Conservation (phyloP, 2,329 filamentous ascomycete species). For the Ceratocystis cubensis region DNA sequence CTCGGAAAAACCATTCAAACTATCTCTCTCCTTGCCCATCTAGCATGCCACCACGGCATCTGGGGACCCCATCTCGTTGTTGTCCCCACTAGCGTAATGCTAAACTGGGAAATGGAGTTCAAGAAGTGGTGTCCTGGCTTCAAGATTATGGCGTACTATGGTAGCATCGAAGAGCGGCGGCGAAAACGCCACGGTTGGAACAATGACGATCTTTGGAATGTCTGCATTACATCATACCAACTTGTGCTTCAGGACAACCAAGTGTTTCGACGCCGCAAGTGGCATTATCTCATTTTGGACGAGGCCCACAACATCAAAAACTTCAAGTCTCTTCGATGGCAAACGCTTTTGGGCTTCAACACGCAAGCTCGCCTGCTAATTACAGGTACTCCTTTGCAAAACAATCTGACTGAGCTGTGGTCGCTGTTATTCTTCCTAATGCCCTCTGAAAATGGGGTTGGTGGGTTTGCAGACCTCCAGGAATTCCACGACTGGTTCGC, state of each 20-base stretch:
- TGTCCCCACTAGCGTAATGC: slow-evolving; percentile 93
- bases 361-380: slow-evolving; percentile 76
- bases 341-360: slow-evolving; percentile 85
- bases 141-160: slow-evolving; percentile 95
- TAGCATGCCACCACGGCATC: slow-evolving; percentile 77
- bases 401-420: slow-evolving; percentile 94
- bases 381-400: slow-evolving; percentile 90
- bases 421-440: slow-evolving; percentile 93
- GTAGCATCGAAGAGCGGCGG: slow-evolving; percentile 81
- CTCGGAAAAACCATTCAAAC: slow-evolving; percentile 97
- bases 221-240: slow-evolving; percentile 95
- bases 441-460: slow-evolving; percentile 75
- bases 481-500: slow-evolving; percentile 96
- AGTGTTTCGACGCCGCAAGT: slow-evolving; percentile 80
- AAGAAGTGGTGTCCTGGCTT: slow-evolving; percentile 98
- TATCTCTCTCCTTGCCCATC: slow-evolving; percentile 81
- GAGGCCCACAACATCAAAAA: slow-evolving; percentile 99
- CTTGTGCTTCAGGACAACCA: slow-evolving; percentile 88
- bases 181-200: slow-evolving; percentile 87
- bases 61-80: slow-evolving; percentile 96
- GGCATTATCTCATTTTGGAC: slow-evolving; percentile 97
- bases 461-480: slow-evolving; percentile 84
- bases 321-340: slow-evolving; percentile 95
- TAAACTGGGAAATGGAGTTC: slow-evolving; percentile 99
- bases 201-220: slow-evolving; percentile 88